Conservation (phyloP, 2,329 filamentous ascomycete species). For the Beauveria varroae region DNA sequence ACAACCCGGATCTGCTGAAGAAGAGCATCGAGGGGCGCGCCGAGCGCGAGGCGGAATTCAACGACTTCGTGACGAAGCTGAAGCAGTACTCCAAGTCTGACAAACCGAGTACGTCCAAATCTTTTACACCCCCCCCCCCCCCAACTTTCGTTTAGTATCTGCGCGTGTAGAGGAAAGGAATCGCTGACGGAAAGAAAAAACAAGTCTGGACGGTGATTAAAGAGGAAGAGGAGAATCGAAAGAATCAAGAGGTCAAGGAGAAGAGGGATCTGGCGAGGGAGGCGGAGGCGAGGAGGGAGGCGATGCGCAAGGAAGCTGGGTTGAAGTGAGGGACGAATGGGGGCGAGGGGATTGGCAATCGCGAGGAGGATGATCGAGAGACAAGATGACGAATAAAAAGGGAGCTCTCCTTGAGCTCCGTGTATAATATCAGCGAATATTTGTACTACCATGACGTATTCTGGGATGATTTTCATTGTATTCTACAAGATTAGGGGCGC, state of each 20-base stretch:
- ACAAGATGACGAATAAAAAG: too few species aligned
- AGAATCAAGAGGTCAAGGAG: constrained; percentile 29
- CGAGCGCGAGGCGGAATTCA: constrained; percentile 75
- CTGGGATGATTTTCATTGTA: too few species aligned
- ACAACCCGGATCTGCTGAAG: constrained; percentile 92
- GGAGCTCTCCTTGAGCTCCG: too few species aligned
- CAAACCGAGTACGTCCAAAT: constrained; percentile 65
- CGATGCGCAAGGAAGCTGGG: constrained; percentile 42
- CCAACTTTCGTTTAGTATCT: too few species aligned
- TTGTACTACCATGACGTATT: not conserved
- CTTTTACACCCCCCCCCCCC: not conserved
- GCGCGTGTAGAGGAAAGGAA: too few species aligned
- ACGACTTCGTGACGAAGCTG: constrained; percentile 74
- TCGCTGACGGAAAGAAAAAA: not conserved
- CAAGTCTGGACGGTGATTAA: constrained; percentile 46
- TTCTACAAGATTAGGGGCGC: too few species aligned
- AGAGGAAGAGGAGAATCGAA: constrained; percentile 36
- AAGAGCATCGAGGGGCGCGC: constrained; percentile 73
- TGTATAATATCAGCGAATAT: not conserved
- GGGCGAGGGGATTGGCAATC: too few species aligned
- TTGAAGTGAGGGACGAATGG: constrained; percentile 17
- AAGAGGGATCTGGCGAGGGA: constrained; percentile 32
- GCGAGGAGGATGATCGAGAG: not conserved
- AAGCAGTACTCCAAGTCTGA: constrained; percentile 88
- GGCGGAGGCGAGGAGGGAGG: constrained; percentile 36